Evolutionary conservation across 352 stramenopile species (phyloP).

Genomic region (Pythium dissotocum): DNA sequence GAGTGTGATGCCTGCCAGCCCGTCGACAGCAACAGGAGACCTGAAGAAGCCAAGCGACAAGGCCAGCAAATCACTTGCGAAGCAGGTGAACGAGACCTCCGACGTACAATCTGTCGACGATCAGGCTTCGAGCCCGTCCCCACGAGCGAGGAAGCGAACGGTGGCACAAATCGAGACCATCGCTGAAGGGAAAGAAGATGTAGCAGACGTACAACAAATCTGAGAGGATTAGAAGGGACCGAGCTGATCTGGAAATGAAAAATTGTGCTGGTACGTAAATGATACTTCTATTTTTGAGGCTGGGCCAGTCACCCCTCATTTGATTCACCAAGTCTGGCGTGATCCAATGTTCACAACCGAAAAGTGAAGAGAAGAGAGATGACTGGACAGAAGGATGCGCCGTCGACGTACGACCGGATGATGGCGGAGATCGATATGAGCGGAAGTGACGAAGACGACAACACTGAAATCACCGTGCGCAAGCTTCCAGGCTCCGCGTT

Average conservation of each 20-base stretch:
- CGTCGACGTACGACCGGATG: constrained; percentile 27
- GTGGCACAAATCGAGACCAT: constrained; percentile 26
- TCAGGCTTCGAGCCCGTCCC: background rate
- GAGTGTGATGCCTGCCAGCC: constrained; percentile 28
- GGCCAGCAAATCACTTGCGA: background rate
- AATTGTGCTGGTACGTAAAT: too few species aligned
- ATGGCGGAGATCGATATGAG: constrained; percentile 26
- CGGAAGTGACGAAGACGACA: constrained; percentile 1
- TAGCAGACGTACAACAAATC: constrained; percentile 14
- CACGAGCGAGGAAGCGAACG: constrained; percentile 20
- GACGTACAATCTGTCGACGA: constrained; percentile 1
- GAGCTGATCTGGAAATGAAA: background rate
- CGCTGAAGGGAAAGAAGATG: constrained; percentile 27
- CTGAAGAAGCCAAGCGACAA: background rate
- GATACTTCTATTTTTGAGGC: background rate
- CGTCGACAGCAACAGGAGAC: background rate
- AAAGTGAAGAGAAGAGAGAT: constrained; percentile 7
- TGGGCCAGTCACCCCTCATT: background rate
- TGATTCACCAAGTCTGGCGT: background rate
- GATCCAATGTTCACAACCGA: background rate
- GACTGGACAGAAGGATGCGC: constrained; percentile 13
- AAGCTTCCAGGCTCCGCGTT: background rate
- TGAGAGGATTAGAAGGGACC: background rate
- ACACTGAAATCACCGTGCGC: background rate
- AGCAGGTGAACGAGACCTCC: constrained; percentile 15